These are phyloP conservation scores for Eleusine indica DNA, from an alignment of 176 grass and related monocot genomes.

Conservation along the genomic window DNA sequence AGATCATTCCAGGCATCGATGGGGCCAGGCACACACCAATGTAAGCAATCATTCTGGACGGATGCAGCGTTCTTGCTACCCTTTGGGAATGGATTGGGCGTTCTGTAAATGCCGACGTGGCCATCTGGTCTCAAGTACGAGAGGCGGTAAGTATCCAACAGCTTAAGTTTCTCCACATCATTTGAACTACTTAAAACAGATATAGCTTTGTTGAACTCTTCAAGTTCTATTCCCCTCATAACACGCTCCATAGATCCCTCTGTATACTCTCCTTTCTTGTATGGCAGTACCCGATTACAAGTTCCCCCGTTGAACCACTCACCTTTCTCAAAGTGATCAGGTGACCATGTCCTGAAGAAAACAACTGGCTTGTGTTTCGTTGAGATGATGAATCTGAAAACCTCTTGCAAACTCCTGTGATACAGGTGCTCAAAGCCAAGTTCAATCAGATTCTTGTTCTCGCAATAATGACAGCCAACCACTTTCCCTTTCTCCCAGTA, in stretches of 20 bases:
- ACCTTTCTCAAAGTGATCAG: slow-evolving; percentile 83
- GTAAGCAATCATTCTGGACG: slow-evolving; percentile 87
- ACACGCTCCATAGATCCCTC: slow-evolving; percentile 51
- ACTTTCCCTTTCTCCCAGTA: slow-evolving; percentile 66
- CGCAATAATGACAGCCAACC: slow-evolving; percentile 78
- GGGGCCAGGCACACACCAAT: slow-evolving; percentile 90
- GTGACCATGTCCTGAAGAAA: slow-evolving; percentile 86
- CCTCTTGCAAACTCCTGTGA: slow-evolving; percentile 53
- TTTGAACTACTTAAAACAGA: slow-evolving; percentile 9
- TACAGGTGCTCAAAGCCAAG: slow-evolving; percentile 72
- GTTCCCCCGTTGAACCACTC: slow-evolving; percentile 79
- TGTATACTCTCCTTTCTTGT: slow-evolving; percentile 63
- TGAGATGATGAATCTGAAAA: slow-evolving; percentile 58
- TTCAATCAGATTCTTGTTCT: slow-evolving; percentile 63
- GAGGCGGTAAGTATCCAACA: slow-evolving; percentile 75
- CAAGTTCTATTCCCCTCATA: slow-evolving; percentile 72
- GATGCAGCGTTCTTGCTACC: slow-evolving; percentile 30
- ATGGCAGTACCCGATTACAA: slow-evolving; percentile 62
- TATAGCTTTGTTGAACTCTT: slow-evolving; percentile 55
- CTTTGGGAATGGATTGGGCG: slow-evolving; percentile 58
- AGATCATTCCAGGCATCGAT: slow-evolving; percentile 90
- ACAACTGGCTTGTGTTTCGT: slow-evolving; percentile 61
- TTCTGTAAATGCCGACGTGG: slow-evolving; percentile 75
- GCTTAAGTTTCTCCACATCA: slow-evolving; percentile 41
- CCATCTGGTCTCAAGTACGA: slow-evolving; percentile 73